Base-by-base conservation (phyloP, 2,329 filamentous ascomycete genomes). In the Plectosphaerella sp. region DNA sequence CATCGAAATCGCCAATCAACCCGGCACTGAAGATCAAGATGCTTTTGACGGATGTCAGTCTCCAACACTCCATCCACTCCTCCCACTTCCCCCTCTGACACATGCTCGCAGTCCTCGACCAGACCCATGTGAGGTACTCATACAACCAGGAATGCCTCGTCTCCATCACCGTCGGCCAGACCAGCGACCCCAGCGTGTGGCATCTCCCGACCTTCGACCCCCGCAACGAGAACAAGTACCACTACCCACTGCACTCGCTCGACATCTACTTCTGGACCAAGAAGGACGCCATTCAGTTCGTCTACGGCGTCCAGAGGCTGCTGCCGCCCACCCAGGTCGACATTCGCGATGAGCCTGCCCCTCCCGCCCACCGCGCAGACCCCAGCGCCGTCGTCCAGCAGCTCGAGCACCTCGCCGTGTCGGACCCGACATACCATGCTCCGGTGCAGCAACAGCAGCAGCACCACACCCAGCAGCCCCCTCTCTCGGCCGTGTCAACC, bases 211-310 rank as follows among this genome's bases (percentile, higher is more conserved):
- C 83, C 1, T 87, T 80, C 65, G 87, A 92, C 65, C 82, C 83
- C 2, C 77, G 77, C 48, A 89, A 90, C 67, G 83, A 91, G 67
- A 84, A 81, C 64, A 90, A 88, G 66, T 91, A 91, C 66, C 82
- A 91, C 74, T 91, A 91, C 71, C 84, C 83, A 64, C 78, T 93
- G 8, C 84, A 90, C 64, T 86, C 85, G 0, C 66, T 92, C 52
- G 88, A 92, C 62, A 72, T 92, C 14, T 93, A 93, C 71, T 88
- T 92, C 63, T 91, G 87, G 87, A 89, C 84, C 0, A 81, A 83
- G 54, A 76, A 83, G 52, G 88, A 92, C 68, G 87, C 88, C 1
- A 72, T 83, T 25, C 78, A 83, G 52, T 89, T 92, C 58, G 71
- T 91, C 55, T 86, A 86, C 60, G 84, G 83, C 14, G 72, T 90